phyloP scores from a whole-genome alignment of 2,329 filamentous ascomycete genomes.

The Pseudocercospora fijiensis region DNA sequence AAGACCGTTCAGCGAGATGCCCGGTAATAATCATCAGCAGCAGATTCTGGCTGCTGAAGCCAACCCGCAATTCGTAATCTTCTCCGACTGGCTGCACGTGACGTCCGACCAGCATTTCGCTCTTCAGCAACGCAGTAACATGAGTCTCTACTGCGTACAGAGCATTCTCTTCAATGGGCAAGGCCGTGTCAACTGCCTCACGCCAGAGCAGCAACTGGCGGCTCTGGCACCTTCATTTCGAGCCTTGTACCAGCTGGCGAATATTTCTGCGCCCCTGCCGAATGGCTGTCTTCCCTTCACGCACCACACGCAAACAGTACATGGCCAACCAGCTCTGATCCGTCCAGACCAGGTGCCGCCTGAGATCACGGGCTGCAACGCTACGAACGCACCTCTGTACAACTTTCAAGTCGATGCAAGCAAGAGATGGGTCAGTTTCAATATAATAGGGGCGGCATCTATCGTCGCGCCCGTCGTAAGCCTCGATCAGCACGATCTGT shows the following conservation, averaged over 20 bases:
- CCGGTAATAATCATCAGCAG: conserved; percentile 8
- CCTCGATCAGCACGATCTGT: conserved; percentile 23
- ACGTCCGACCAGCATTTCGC: conserved; percentile 10
- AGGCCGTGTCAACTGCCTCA: conserved; percentile 18
- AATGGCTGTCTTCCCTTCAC: conserved; percentile 20
- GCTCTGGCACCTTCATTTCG: conserved; percentile 17
- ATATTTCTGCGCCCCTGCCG: conserved; percentile 5
- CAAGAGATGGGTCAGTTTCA: conserved; percentile 21
- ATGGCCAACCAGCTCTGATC: conserved; percentile 13
- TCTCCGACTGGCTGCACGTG: conserved; percentile 21
- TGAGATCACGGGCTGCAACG: conserved; percentile 14
- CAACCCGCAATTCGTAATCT: conserved; percentile 17
- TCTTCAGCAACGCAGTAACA: conserved; percentile 10
- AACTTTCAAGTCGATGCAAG: conserved; percentile 18
- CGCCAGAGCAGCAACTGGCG: conserved; percentile 15
- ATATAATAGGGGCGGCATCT: conserved; percentile 17
- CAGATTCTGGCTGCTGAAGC: conserved; percentile 16
- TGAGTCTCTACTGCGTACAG: conserved; percentile 21
- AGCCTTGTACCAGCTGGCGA: conserved; percentile 11
- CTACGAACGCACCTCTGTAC: conserved; percentile 7
- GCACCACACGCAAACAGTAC: neutral
- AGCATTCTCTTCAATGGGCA: conserved; percentile 23
- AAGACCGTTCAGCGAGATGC: conserved; percentile 8
- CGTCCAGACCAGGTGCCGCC: conserved; percentile 10
- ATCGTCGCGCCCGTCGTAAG: conserved; percentile 18